Conservation (phyloP, 2,329 filamentous ascomycete species). For the Paraphoma sp. region DNA sequence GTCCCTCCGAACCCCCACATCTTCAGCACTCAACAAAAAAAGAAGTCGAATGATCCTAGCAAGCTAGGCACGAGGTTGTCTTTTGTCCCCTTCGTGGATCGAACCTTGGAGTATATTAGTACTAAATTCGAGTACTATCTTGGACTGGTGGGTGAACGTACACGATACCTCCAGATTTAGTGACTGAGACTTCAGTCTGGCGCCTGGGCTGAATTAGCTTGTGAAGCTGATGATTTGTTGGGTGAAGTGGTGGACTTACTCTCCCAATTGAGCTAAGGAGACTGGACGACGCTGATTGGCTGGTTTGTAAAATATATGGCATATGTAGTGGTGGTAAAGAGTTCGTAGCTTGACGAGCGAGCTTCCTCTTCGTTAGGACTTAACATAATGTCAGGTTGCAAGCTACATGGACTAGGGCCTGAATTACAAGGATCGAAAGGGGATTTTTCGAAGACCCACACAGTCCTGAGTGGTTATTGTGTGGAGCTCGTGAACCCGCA, state of each 20-base stretch:
- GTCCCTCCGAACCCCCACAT: neutral
- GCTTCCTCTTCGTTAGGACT: too few species aligned
- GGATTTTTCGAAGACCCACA: too few species aligned
- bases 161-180: conserved; percentile 39
- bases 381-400: too few species aligned
- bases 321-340: neutral
- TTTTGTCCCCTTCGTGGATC: conserved; percentile 28
- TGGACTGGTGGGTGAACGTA: neutral
- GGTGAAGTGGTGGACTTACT: neutral
- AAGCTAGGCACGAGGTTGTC: conserved; percentile 13
- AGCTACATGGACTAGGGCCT: too few species aligned
- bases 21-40: conserved; percentile 3
- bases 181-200: conserved; percentile 40
- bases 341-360: neutral
- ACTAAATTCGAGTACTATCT: neutral
- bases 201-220: conserved; percentile 5
- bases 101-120: conserved; percentile 7
- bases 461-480: neutral
- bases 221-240: too few species aligned
- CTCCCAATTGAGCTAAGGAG: conserved; percentile 42
- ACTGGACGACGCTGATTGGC: conserved; percentile 20
- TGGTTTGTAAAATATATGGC: neutral
- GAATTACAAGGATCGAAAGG: too few species aligned
- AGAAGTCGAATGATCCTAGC: conserved; percentile 15
- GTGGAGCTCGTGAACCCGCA: neutral